Percentiles rank a stretch among this genome's conserved stretches.
Conservation (phyloP, 164 flowering plant genomes). For the Nymphaea thermarum region DNA sequence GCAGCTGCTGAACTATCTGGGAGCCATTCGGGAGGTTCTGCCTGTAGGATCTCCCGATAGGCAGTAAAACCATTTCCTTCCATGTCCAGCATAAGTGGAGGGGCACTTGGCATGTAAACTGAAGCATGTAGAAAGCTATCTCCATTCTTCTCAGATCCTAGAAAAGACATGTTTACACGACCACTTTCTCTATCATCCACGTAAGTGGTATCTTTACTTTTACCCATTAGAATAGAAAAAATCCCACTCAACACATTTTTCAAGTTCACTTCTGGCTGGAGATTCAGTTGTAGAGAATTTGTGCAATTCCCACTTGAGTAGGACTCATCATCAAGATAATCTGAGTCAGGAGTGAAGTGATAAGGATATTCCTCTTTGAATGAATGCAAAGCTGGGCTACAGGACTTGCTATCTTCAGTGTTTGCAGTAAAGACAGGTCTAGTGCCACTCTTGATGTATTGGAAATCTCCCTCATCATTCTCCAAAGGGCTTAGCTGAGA, state of each 20-base stretch:
- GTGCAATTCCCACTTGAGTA: constrained; percentile 30
- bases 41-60: constrained; percentile 66
- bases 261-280: constrained; percentile 63
- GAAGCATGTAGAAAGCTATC: constrained; percentile 64
- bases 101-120: constrained; percentile 89
- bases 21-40: constrained; percentile 93
- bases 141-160: constrained; percentile 73
- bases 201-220: constrained; percentile 22
- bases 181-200: constrained; percentile 14
- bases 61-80: constrained; percentile 37
- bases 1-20: constrained; percentile 63
- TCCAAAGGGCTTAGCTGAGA: constrained; percentile 32
- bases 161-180: constrained; percentile 49
- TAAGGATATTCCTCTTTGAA: constrained; percentile 23
- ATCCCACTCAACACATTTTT: constrained; percentile 77
- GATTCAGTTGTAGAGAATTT: constrained; percentile 10
- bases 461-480: constrained; percentile 20
- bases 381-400: constrained; percentile 13
- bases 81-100: constrained; percentile 64
- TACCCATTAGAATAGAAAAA: constrained; percentile 64
- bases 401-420: constrained; percentile 12
- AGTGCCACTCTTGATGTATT: background rate
- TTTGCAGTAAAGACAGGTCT: constrained; percentile 25
- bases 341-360: constrained; percentile 29
- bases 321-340: constrained; percentile 43